Evolutionary conservation across 371 early-diverging fungal genomes (phyloP), one percentile per base, ranked within the genome.

Genomic region (Dinochytrium kinnereticum): DNA sequence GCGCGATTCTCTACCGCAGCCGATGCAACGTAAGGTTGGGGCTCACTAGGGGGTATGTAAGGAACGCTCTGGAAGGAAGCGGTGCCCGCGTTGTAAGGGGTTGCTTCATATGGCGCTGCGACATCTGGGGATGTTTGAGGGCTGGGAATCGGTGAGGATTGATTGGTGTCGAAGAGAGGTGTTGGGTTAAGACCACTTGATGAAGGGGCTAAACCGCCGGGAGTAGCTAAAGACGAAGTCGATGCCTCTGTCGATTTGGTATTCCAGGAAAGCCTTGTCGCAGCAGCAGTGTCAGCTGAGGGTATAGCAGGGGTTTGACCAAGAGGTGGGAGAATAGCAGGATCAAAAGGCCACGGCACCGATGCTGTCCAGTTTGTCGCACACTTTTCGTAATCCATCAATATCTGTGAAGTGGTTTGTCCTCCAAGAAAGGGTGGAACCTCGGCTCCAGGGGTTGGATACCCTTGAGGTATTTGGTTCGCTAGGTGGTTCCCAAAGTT

Each of bases 391-490:
- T 17, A 68, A 34, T 68, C 68, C 17, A 30, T 31, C 26, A 51
- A 26, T 3, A 68, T 68, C 50, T 51, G 68, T 2, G 68, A 19
- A 21, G 68, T 68, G 5, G 34, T 51, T 24, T 50, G 24, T 7
- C 15, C 71, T 67, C 76, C 73, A 15, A 55, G 44, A 69, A 68
- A 77, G 2, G 61, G 69, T 2, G 77, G 77, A 33, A 77, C 39
- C n/a, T 72, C 73, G 13, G 69, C 69, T 1, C 80, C 80, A 36
- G 80, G 78, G 24, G 71, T 55, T 31, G 73, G 70, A 21, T 67
- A 66, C 2, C 81, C 81, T 57, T 80, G 80, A 21, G 81, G 78
- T 2, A 80, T 73, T 65, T 76, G 78, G 64, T 77, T 72, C 26
- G 73, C 67, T 2, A 80, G 30, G 51, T 78, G 76, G 38, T 77